These are phyloP conservation scores for Aspergillus leporis DNA, from an alignment of 495 filamentous ascomycete genomes.

Conservation along the genomic window DNA sequence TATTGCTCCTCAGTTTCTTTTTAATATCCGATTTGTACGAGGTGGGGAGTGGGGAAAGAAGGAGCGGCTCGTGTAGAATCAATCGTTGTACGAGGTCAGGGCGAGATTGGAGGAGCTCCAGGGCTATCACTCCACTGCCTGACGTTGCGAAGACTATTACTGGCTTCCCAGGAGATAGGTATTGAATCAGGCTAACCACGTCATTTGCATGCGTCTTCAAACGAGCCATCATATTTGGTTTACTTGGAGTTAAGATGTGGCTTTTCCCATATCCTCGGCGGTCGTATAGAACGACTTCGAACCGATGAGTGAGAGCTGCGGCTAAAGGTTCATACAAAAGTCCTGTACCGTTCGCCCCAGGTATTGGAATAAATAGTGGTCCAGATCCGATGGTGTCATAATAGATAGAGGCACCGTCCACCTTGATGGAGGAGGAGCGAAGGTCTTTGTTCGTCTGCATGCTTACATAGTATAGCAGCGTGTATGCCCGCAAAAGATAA, in stretches of 20 bases:
- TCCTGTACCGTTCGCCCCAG: slow-evolving; percentile 8
- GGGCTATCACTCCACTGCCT: background rate
- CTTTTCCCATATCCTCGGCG: slow-evolving; percentile 13
- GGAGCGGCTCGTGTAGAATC: background rate
- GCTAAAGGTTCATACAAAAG: slow-evolving; percentile 9
- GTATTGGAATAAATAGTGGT: slow-evolving; percentile 11
- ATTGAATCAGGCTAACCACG: background rate
- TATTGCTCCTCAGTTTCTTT: background rate
- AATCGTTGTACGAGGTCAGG: background rate
- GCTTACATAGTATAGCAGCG: background rate
- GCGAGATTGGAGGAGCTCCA: slow-evolving; percentile 1
- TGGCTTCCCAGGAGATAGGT: background rate
- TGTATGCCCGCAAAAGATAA: no score
- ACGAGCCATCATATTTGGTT: background rate
- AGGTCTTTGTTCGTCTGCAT: background rate
- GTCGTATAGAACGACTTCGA: slow-evolving; percentile 13
- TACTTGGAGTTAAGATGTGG: background rate
- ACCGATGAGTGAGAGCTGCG: slow-evolving; percentile 2
- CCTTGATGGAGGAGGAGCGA: background rate
- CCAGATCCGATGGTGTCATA: slow-evolving; percentile 13
- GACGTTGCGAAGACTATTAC: background rate
- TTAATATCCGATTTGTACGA: background rate
- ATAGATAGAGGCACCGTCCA: slow-evolving; percentile 4
- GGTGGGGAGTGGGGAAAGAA: background rate
- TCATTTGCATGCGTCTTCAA: background rate